phyloP scores from a whole-genome alignment of 768 basidiomycete species.

The Postia placenta region DNA sequence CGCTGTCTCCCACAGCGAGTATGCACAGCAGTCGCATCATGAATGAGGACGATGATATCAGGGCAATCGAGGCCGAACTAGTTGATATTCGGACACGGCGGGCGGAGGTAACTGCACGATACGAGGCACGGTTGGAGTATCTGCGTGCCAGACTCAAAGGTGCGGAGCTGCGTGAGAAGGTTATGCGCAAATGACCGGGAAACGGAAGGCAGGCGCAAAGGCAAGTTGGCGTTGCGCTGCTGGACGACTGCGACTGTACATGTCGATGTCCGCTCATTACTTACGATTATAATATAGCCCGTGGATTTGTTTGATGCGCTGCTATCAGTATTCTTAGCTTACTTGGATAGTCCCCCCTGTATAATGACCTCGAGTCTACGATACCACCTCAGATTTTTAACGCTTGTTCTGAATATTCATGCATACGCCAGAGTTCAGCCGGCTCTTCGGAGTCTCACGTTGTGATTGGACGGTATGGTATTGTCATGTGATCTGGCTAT shows the following conservation, averaged over 20 bases:
- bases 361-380: no score
- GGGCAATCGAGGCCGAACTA: constrained; percentile 50
- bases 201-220: neutral
- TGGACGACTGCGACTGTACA: neutral
- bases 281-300: constrained; percentile 1
- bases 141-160: constrained; percentile 78
- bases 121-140: constrained; percentile 73
- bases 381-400: no score
- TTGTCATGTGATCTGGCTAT: neutral
- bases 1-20: constrained; percentile 3
- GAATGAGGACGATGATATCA: constrained; percentile 29
- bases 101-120: constrained; percentile 65
- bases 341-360: neutral
- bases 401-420: no score
- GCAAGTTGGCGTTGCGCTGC: neutral
- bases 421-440: no score
- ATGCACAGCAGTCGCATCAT: constrained; percentile 3
- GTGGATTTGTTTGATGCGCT: neutral
- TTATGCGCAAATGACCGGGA: constrained; percentile 45
- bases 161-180: constrained; percentile 77
- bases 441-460: no score
- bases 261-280: constrained; percentile 3
- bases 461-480: neutral
- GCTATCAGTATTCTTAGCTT: constrained; percentile 1
- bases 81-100: constrained; percentile 63